Base-by-base conservation (phyloP, 176 grass and related monocot genomes). In the Tillandsia leiboldiana region DNA sequence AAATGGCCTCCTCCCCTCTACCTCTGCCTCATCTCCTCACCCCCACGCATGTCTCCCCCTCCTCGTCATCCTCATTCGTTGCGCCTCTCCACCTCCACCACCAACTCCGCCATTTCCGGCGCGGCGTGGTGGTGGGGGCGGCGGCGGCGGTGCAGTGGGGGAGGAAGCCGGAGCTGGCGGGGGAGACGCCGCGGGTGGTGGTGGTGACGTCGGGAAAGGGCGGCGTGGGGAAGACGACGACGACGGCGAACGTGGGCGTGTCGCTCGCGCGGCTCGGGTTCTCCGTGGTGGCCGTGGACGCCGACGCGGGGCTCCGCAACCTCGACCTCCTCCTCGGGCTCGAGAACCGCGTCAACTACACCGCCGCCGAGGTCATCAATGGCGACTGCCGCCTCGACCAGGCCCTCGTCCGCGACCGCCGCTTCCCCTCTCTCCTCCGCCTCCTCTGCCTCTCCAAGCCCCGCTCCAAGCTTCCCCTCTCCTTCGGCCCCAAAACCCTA, bases 301-400 rank as follows among this genome's bases (percentile, higher is more conserved):
- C 94, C 72, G 94, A 99, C 82, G 89, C 82, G 0, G 94, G 94
- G 0, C 82, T 99, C 7, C 86, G 94, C 2, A 99, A 99, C 82
- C 89, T 99, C 17, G 89, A 99, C 74, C 80, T 99, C 49, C 87
- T 99, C 51, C 87, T 99, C 2, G 89, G 94, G 9, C 89, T 99
- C 62, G 89, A 93, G 83, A 99, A 99, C 77, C 87, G 87, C 28
- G 87, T 93, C 61, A 78, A 99, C 83, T 91, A 81, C 68, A 97
- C 93, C 27, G 93, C 93, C 61, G 81, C 90, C 1, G 93, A 97
- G 72, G 86, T 97, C 63, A 87, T 97, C 79, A 78, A 88, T 3
- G 93, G 93, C 4, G 93, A 97, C 79, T 97, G 93, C 73, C 84
- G 93, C 24, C 93, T 97, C 69, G 93, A 97, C 73, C 93, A 97